Percentiles rank a stretch among this genome's conserved stretches.
Evolutionary conservation across 345 rosid genomes (phyloP).

Genomic region (Rhizophora mangle): DNA sequence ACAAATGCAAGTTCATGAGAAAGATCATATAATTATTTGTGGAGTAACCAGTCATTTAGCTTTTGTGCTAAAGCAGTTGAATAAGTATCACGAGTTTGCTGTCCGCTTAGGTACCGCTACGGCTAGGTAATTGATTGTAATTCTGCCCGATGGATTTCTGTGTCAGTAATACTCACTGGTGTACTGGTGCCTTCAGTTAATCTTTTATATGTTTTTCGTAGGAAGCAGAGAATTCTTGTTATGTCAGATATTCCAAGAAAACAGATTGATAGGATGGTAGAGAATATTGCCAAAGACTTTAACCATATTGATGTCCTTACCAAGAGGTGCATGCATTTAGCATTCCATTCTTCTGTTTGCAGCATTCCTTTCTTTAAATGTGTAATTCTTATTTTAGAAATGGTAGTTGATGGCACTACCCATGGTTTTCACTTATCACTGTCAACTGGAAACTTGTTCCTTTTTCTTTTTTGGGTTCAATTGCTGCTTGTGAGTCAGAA

Average conservation of each 20-base stretch:
- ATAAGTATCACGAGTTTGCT: constrained; percentile 83
- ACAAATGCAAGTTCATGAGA: constrained; percentile 87
- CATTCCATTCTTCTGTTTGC: constrained; percentile 2
- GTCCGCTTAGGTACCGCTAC: constrained; percentile 94
- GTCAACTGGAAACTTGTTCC: constrained; percentile 1
- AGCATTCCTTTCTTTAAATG: not conserved
- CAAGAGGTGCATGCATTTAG: constrained; percentile 55
- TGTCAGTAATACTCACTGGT: not conserved
- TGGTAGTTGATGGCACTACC: too few species aligned
- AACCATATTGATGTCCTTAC: constrained; percentile 83
- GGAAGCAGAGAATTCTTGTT: constrained; percentile 93
- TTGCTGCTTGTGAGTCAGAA: not conserved
- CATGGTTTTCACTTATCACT: too few species aligned
- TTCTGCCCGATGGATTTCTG: constrained; percentile 5
- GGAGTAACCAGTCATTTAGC: constrained; percentile 77
- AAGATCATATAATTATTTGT: constrained; percentile 88
- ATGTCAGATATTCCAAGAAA: constrained; percentile 96
- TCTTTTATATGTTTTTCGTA: constrained; percentile 28
- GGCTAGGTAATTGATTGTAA: constrained; percentile 56
- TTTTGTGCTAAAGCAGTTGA: constrained; percentile 83
- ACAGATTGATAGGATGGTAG: constrained; percentile 86
- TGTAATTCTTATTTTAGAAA: not conserved
- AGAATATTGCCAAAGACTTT: constrained; percentile 67
- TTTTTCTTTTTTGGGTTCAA: constrained; percentile 1
- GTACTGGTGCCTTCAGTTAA: constrained; percentile 13